Conservation (phyloP, 768 basidiomycete species). For the Royoungia palumana region DNA sequence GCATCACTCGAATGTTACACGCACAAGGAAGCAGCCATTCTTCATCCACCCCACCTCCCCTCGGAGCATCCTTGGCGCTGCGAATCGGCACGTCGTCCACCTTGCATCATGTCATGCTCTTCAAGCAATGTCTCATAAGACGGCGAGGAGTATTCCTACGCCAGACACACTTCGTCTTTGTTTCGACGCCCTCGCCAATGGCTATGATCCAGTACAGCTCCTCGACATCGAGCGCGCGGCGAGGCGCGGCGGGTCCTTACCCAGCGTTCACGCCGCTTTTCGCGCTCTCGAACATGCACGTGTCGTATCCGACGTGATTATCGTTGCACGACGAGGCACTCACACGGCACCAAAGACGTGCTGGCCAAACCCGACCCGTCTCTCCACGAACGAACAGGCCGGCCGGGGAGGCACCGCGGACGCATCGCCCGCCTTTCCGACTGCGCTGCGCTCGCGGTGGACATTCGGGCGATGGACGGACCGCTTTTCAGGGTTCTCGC, state of each 20-base stretch:
- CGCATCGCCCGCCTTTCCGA: no score
- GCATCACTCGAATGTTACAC: slow-evolving; percentile 16
- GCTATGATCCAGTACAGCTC: slow-evolving; percentile 12
- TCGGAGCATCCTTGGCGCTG: slow-evolving; percentile 9
- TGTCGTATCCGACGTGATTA: slow-evolving; percentile 22
- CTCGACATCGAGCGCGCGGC: not conserved
- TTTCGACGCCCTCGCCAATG: slow-evolving; percentile 14
- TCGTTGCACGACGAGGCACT: slow-evolving; percentile 20
- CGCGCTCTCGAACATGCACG: slow-evolving; percentile 2
- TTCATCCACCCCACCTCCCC: slow-evolving; percentile 23
- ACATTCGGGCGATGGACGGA: no score
- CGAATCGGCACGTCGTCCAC: slow-evolving; percentile 7
- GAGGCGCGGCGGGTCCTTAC: no score
- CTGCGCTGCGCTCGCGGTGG: no score
- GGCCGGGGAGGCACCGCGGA: no score
- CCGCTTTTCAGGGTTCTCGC: no score
- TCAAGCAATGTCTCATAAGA: slow-evolving; percentile 9
- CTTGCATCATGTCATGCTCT: slow-evolving; percentile 15
- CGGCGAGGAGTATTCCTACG: slow-evolving; percentile 7
- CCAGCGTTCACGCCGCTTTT: no score
- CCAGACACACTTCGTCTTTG: slow-evolving; percentile 19
- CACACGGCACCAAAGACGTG: slow-evolving; percentile 12
- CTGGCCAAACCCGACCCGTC: slow-evolving; percentile 16
- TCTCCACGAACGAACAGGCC: slow-evolving; percentile 16
- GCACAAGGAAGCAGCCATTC: slow-evolving; percentile 17